Percentiles rank a stretch among this genome's conserved stretches.
Evolutionary conservation across 306 rosid genomes (phyloP).

Genomic region (Dicorynia guianensis): DNA sequence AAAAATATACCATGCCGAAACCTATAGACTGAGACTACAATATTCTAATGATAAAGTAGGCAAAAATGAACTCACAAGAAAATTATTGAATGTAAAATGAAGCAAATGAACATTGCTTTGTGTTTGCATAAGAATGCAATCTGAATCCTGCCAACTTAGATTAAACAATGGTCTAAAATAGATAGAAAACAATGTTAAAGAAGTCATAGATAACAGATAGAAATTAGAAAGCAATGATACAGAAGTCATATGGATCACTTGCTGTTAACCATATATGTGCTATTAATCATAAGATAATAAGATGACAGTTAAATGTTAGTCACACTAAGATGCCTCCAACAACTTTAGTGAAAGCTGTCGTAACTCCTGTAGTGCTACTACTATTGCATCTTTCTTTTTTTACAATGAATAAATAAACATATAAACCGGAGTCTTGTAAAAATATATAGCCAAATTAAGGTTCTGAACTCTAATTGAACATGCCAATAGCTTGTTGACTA

Average conservation of each 20-base stretch:
- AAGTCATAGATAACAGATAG: background rate
- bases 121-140: slow-evolving; percentile 20
- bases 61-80: slow-evolving; percentile 28
- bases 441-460: background rate
- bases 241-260: background rate
- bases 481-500: background rate
- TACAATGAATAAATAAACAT: no score
- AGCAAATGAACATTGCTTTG: slow-evolving; percentile 10
- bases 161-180: slow-evolving; percentile 11
- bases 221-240: background rate
- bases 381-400: no score
- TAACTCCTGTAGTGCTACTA: background rate
- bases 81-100: slow-evolving; percentile 27
- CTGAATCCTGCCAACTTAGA: slow-evolving; percentile 30
- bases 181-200: background rate
- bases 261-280: background rate
- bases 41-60: slow-evolving; percentile 10
- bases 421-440: background rate
- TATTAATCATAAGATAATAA: background rate
- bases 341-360: background rate
- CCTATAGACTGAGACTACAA: slow-evolving; percentile 12
- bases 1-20: slow-evolving; percentile 27
- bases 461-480: background rate
- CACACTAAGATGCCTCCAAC: background rate
- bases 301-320: background rate